phyloP scores from a whole-genome alignment of 1,284 basidiomycete species.

The Trametes versicolor region DNA sequence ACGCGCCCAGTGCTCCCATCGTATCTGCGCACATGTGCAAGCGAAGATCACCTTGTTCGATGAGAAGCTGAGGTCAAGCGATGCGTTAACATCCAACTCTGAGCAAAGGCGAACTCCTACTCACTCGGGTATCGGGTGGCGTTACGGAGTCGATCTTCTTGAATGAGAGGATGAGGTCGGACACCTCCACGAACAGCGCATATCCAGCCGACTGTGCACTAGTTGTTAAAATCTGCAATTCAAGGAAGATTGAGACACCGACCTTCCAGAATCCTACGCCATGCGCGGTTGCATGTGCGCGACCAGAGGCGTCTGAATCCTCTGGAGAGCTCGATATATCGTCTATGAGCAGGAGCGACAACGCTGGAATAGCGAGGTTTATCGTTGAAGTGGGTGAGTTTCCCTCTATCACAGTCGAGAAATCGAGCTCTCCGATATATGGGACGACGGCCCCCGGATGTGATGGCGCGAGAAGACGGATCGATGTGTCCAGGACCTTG shows the following conservation, averaged over 20 bases:
- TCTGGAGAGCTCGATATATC: constrained; percentile 53
- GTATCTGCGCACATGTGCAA: constrained; percentile 79
- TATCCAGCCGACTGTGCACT: constrained; percentile 62
- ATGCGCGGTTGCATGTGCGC: constrained; percentile 8
- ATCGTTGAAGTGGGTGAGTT: constrained; percentile 67
- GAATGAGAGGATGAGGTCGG: constrained; percentile 56
- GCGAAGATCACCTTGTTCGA: constrained; percentile 58
- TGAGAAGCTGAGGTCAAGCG: constrained; percentile 14
- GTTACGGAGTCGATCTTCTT: constrained; percentile 44
- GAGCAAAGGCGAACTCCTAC: constrained; percentile 26
- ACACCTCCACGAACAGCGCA: constrained; percentile 72
- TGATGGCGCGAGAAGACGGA: constrained; percentile 67
- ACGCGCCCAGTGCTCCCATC: constrained; percentile 59
- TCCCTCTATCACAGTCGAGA: constrained; percentile 78
- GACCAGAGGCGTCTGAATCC: constrained; percentile 18
- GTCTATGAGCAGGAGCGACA: constrained; percentile 70
- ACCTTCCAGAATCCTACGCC: constrained; percentile 79
- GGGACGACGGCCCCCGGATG: constrained; percentile 74
- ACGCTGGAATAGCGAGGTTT: constrained; percentile 56
- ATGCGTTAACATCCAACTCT: not conserved
- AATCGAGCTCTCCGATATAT: constrained; percentile 71
- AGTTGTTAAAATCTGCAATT: constrained; percentile 12
- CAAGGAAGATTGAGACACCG: constrained; percentile 34
- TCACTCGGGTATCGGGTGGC: constrained; percentile 52
- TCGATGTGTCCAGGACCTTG: constrained; percentile 74